Evolutionary conservation across 2,329 filamentous ascomycete species (phyloP).

Genomic region (Trichoderma hamatum): DNA sequence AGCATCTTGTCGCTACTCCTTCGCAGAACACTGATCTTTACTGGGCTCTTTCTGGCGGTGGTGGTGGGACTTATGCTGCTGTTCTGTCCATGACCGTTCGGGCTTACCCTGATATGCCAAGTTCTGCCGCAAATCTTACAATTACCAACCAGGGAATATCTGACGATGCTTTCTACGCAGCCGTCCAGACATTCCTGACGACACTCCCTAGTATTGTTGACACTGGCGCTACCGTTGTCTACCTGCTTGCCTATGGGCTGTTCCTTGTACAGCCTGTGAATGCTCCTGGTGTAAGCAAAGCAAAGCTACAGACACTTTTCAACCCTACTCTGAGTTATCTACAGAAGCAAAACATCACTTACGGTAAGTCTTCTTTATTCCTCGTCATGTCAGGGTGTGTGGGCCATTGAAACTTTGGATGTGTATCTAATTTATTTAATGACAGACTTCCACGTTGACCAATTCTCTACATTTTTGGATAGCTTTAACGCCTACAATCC

Average conservation of each 20-base stretch:
- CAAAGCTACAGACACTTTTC: slow-evolving; percentile 9
- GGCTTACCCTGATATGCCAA: slow-evolving; percentile 7
- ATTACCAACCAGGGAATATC: slow-evolving; percentile 17
- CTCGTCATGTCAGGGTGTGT: too few relatives aligned
- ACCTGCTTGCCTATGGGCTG: neutral
- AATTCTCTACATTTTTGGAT: slow-evolving; percentile 9
- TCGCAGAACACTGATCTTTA: slow-evolving; percentile 59
- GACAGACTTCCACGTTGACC: slow-evolving; percentile 2
- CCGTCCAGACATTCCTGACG: neutral
- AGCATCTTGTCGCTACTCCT: slow-evolving; percentile 51
- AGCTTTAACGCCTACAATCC: slow-evolving; percentile 1
- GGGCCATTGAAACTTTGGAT: neutral
- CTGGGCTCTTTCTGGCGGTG: slow-evolving; percentile 65
- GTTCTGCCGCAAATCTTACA: slow-evolving; percentile 11
- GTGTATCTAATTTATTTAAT: neutral
- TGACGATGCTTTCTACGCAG: slow-evolving; percentile 6
- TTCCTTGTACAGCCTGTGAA: slow-evolving; percentile 12
- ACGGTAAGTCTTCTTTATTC: neutral
- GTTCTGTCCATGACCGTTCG: slow-evolving; percentile 23
- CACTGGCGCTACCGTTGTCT: neutral
- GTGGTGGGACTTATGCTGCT: slow-evolving; percentile 35
- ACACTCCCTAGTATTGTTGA: neutral
- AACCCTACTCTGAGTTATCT: slow-evolving; percentile 4
- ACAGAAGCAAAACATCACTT: neutral
- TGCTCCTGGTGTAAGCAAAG: slow-evolving; percentile 3